phyloP scores from a whole-genome alignment of 2,329 filamentous ascomycete genomes.

The Verruconis gallopava region DNA sequence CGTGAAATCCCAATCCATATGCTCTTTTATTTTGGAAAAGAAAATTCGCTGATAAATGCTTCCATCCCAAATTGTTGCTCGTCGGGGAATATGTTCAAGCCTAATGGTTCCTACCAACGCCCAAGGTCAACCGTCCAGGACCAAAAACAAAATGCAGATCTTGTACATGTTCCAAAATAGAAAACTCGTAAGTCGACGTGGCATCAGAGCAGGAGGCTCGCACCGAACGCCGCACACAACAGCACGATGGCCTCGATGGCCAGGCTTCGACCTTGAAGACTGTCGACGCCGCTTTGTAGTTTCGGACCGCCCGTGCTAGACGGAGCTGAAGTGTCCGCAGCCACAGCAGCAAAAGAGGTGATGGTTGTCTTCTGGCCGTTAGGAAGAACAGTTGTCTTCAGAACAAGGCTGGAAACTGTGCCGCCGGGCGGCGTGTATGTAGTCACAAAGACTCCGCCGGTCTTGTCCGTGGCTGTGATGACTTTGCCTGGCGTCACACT shows the following conservation, averaged over 20 bases:
- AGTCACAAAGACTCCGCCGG: slow-evolving; percentile 30
- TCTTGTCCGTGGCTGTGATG: slow-evolving; percentile 29
- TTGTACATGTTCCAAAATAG: too few relatives aligned
- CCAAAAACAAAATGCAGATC: too few relatives aligned
- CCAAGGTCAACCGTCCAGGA: too few relatives aligned
- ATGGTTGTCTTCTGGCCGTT: slow-evolving; percentile 16
- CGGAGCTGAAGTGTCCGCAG: not conserved
- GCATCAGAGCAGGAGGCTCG: not conserved
- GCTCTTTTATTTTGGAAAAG: too few relatives aligned
- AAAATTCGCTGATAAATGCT: too few relatives aligned
- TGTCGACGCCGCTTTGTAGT: slow-evolving; percentile 6
- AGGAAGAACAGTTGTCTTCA: slow-evolving; percentile 23
- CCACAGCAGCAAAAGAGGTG: slow-evolving; percentile 8
- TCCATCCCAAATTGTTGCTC: too few relatives aligned
- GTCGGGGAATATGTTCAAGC: too few relatives aligned
- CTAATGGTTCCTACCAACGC: too few relatives aligned
- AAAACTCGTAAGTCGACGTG: too few relatives aligned
- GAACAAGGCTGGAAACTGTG: slow-evolving; percentile 25
- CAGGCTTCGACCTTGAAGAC: slow-evolving; percentile 1
- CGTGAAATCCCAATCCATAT: too few relatives aligned
- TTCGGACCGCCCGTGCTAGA: not conserved
- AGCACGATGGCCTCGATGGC: slow-evolving; percentile 1
- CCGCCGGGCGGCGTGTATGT: slow-evolving; percentile 34
- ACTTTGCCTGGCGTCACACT: slow-evolving; percentile 35
- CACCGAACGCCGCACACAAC: slow-evolving; percentile 1